Evolutionary conservation across 108 stramenopile species (phyloP), one percentile per base, ranked within the genome.

Genomic region (Epithemia pelagica): DNA sequence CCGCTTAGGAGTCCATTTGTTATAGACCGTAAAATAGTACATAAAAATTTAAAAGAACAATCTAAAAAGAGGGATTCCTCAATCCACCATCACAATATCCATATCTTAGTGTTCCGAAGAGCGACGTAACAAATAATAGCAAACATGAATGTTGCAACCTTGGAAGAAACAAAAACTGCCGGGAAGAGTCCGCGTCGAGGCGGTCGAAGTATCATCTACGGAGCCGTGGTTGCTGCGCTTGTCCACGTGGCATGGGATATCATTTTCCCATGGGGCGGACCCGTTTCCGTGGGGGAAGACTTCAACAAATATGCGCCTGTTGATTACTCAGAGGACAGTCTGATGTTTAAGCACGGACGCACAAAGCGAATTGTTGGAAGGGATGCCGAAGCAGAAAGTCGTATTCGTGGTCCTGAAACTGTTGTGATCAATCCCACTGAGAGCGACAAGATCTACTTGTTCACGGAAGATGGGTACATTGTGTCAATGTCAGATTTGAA

Each of bases 361-460:
- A 58, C 82, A 27, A 69, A 64, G 29, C 82, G 83, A 65, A 85
- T 88, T 25, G 79, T 75, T 54, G 84, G 85, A 58, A 73, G 84
- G 5, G 59, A 62, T 0, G 67, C 71, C 7, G 76, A 68, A 0
- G 78, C 68, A 0, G 30, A 74, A 2, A 23, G 46, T 26, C 78
- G 75, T 20, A 28, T 88, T 61, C 52, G 74, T 19, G 74, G 73
- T 28, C 80, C 84, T n/a, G 87, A 88, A 62, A 85, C 87, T 21
- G 58, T 88, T 0, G 58, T 88, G 21, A 79, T 88, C 28, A 72
- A 80, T 18, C 53, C 55, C n/a, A 46, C 37, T 2, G 23, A 65
- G 21, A 29, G 75, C 20, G 82, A 78, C 15, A 69, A 62, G 22
- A 81, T 88, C 59, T 88, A 77, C 59, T 28, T 75, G 31, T 52